Percentiles rank a stretch among this genome's conserved stretches.
These are phyloP conservation scores for Lactarius tabidus DNA, from an alignment of 768 basidiomycete genomes.

Conservation along the genomic window DNA sequence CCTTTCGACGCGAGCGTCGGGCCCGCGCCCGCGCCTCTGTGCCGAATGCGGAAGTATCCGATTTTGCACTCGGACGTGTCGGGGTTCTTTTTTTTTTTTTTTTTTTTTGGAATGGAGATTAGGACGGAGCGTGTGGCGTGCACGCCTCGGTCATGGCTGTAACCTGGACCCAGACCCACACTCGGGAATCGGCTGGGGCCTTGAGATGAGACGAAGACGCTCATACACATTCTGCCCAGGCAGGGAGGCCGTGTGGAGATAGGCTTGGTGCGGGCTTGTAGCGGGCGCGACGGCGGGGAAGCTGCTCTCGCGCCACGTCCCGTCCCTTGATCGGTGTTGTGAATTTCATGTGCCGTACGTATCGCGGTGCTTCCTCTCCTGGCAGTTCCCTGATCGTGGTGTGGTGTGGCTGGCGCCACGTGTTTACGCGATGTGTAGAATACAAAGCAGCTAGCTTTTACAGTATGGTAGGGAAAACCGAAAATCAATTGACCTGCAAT, in stretches of 20 bases:
- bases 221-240: neutral
- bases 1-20: constrained; percentile 38
- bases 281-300: constrained; percentile 5
- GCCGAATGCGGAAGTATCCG: neutral
- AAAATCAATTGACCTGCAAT: neutral
- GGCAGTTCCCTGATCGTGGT: neutral
- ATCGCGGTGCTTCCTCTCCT: neutral
- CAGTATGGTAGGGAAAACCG: neutral
- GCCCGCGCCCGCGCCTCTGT: constrained; percentile 27
- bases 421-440: neutral
- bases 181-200: neutral
- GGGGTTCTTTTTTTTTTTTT: too few species aligned
- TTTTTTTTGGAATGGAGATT: too few species aligned
- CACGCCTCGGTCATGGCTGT: too few species aligned
- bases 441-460: neutral
- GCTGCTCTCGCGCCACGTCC: too few species aligned
- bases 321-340: neutral
- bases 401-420: neutral
- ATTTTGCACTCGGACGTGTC: neutral
- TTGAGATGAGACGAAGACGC: neutral
- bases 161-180: too few species aligned
- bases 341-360: neutral
- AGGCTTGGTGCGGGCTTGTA: neutral
- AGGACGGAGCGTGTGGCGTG: too few species aligned
- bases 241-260: neutral